Base-by-base conservation (phyloP, 176 grass and related monocot genomes). In the Avena insularis region DNA sequence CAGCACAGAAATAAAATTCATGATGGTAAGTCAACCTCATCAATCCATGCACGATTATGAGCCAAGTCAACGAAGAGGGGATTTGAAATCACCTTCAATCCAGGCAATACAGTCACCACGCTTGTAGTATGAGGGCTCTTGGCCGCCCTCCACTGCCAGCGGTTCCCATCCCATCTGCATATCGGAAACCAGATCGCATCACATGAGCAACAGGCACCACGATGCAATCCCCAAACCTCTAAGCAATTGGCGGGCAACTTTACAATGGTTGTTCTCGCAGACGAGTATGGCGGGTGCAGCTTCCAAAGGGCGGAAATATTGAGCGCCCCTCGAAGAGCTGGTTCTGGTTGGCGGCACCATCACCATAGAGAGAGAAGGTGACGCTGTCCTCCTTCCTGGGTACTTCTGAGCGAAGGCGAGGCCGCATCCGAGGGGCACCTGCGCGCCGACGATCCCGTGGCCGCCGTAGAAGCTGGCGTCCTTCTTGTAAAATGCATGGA, bases 191-290 rank as follows among this genome's bases (percentile, higher is more conserved):
- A 77, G 63, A 83, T 64, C 61, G 71, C 56, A 68, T 66, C 62
- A 66, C 16, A 3, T 78, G 46, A 72, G 65, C 71, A 49, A 35
- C 73, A 77, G 29, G 56, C 43, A 51, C 43, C 40, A 56, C 11
- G 36, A 87, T 80, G 19, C 19, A 88, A 78, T 60, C n/a, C 8
- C 16, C 12, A 15, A 48, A 58, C 43, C 9, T 0, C 1, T 6
- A 46, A n/a, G n/a, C 17, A 57, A 70, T 12, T 12, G 51, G 35
- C 13, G 21, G 86, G 15, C 0, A 73, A 91, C 92, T n/a, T 91
- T 59, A 99, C 97, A 99, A 83, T 99, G 97, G 80, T 99, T 99
- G 80, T 99, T 99, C 86, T 99, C 97, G 91, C 97, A 99, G 61
- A 99, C 91, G 38, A 99, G 62, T 77, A 99, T 96, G 15, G 85